Evolutionary conservation across 2,329 filamentous ascomycete species (phyloP), one percentile per base, ranked within the genome.

Genomic region (Penicillium sp.): DNA sequence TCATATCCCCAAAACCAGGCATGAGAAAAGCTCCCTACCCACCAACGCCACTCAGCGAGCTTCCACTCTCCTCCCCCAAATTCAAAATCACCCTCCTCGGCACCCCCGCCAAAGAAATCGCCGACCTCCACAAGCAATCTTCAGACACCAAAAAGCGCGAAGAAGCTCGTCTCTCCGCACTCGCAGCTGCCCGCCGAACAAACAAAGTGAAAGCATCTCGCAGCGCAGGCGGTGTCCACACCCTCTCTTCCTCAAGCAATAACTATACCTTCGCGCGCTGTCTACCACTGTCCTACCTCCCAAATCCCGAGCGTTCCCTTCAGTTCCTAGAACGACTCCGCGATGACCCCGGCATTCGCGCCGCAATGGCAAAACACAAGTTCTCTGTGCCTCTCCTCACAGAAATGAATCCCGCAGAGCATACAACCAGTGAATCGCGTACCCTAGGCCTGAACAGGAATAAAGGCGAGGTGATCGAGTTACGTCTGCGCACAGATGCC

Each of bases 401-500:
- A 0, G 95, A 99, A 76, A 98, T 99, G 93, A 90, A 99, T 67
- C 95, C 95, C 0, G 82, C 88, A 0, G 83, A 88, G 64, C 87
- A 97, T 74, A 97, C 93, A 0, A 90, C 85, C 3, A 88, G 90
- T 68, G 89, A 95, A n/a, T 87, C 87, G 49, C 84, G 91, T 45
- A 93, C 90, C 1, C 77, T 98, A 0, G 95, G 95, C 0, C 74
- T 98, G 42, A 99, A 99, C 71, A 82, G 91, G 11, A 97, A 98
- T 70, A 76, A 81, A 3, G 95, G 95, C 58, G 89, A 96, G 73
- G 90, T 91, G 1, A 96, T 99, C 55, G 93, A 98, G 80, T 76
- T 99, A 59, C 82, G 95, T 0, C 77, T 99, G 35, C 82, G 95
- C n/a, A 98, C 95, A 1, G 95, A 99, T 76, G 90, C 90, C 3